Evolutionary conservation across 768 basidiomycete genomes (phyloP).

Genomic region (Suillus variegatus): DNA sequence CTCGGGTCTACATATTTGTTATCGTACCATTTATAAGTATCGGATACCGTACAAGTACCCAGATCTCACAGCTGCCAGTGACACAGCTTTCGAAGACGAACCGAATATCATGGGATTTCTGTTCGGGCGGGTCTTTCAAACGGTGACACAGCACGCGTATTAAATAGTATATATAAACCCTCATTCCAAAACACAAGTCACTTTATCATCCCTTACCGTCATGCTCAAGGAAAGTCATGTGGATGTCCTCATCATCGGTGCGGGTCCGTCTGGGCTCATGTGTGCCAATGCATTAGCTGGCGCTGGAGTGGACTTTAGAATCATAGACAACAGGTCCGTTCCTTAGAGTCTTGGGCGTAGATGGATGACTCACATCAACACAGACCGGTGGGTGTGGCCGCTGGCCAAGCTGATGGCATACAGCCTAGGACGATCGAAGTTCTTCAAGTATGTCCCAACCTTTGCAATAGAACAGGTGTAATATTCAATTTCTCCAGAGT

Average conservation of each 20-base stretch:
- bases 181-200: not conserved
- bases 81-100: not conserved
- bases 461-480: not conserved
- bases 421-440: constrained; percentile 58
- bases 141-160: not conserved
- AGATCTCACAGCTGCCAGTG: not conserved
- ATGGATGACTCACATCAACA: not conserved
- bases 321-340: constrained; percentile 48
- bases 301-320: constrained; percentile 45
- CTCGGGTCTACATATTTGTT: not conserved
- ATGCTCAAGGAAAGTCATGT: constrained; percentile 33
- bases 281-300: constrained; percentile 55
- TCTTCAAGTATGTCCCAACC: constrained; percentile 39
- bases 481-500: constrained; percentile 46
- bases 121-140: not conserved
- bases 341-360: not conserved
- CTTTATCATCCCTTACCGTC: not conserved
- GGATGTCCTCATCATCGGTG: constrained; percentile 51
- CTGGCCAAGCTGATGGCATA: constrained; percentile 58
- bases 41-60: not conserved
- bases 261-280: constrained; percentile 65
- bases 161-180: not conserved
- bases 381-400: constrained; percentile 43
- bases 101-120: not conserved
- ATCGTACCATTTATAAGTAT: not conserved